Evolutionary conservation across 148 eudicot species (phyloP).

Genomic region (Arbutus unedo): DNA sequence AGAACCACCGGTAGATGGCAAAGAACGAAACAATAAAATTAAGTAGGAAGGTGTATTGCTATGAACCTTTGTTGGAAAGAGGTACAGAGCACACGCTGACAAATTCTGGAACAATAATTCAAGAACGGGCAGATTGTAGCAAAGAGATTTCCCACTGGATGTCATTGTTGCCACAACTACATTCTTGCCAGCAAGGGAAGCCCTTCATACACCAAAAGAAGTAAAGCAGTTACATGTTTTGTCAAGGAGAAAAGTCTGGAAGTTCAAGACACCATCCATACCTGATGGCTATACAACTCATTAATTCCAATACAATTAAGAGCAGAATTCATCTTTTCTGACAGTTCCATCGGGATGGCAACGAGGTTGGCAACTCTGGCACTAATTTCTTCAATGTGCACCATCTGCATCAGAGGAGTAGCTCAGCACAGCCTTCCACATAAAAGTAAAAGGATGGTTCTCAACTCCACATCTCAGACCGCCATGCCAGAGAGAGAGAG

Average conservation of each 20-base stretch:
- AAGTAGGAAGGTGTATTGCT: neutral
- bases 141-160: slow-evolving; percentile 99
- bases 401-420: slow-evolving; percentile 52
- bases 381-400: slow-evolving; percentile 75
- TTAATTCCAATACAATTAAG: slow-evolving; percentile 60
- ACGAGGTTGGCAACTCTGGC: slow-evolving; percentile 59
- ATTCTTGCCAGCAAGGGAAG: slow-evolving; percentile 78
- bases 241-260: slow-evolving; percentile 2
- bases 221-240: neutral
- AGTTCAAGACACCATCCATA: slow-evolving; percentile 20
- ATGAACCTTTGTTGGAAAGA: slow-evolving; percentile 91
- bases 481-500: neutral
- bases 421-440: slow-evolving; percentile 7
- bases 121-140: slow-evolving; percentile 90
- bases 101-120: slow-evolving; percentile 64
- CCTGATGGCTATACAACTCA: slow-evolving; percentile 92
- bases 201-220: slow-evolving; percentile 37
- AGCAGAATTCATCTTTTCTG: slow-evolving; percentile 54
- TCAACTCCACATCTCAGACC: neutral
- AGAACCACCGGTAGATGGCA: neutral
- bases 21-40: slow-evolving; percentile 9
- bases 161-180: slow-evolving; percentile 91
- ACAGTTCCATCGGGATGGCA: slow-evolving; percentile 69
- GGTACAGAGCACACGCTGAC: slow-evolving; percentile 77
- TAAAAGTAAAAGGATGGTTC: neutral